A percentile compares a stretch with the other conserved stretches of the same genome.
Conservation (phyloP, 2,329 filamentous ascomycete species). For the Claviceps spartinae region DNA sequence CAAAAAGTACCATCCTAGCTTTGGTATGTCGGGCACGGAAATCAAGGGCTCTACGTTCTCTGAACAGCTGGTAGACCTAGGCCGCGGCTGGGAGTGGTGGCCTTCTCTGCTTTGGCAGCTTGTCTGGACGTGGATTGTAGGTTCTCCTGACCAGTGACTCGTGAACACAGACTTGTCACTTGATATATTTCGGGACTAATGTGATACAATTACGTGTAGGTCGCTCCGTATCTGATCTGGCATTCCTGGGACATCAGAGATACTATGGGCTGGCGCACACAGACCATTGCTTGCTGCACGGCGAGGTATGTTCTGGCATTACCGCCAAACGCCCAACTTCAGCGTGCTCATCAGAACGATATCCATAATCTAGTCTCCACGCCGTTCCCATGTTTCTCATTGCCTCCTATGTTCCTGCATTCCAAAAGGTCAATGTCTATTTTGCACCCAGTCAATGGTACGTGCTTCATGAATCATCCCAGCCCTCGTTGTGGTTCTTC, state of each 20-base stretch:
- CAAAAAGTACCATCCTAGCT: constrained; percentile 42
- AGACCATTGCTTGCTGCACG: constrained; percentile 40
- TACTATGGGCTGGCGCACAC: constrained; percentile 49
- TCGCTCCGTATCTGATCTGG: constrained; percentile 46
- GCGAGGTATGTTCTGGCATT: constrained; percentile 20
- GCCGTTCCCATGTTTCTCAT: constrained; percentile 53
- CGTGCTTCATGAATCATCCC: constrained; percentile 30
- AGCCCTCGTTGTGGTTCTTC: constrained; percentile 15
- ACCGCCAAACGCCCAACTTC: neutral
- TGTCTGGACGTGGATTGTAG: constrained; percentile 32
- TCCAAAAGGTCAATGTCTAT: constrained; percentile 36
- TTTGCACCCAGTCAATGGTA: constrained; percentile 48
- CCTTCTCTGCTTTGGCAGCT: constrained; percentile 41
- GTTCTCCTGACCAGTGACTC: neutral
- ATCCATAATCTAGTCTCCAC: constrained; percentile 38
- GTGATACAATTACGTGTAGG: constrained; percentile 14
- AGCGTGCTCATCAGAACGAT: too few relatives aligned
- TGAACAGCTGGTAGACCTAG: constrained; percentile 27
- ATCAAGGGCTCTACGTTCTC: constrained; percentile 19
- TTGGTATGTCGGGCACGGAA: constrained; percentile 27
- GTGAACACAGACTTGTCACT: too few relatives aligned
- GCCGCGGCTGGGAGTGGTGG: constrained; percentile 45
- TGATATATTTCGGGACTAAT: too few relatives aligned
- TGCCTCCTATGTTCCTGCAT: constrained; percentile 35
- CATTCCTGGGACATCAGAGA: constrained; percentile 46